Evolutionary conservation across 495 filamentous ascomycete species (phyloP).

Genomic region (Neurospora sp.): DNA sequence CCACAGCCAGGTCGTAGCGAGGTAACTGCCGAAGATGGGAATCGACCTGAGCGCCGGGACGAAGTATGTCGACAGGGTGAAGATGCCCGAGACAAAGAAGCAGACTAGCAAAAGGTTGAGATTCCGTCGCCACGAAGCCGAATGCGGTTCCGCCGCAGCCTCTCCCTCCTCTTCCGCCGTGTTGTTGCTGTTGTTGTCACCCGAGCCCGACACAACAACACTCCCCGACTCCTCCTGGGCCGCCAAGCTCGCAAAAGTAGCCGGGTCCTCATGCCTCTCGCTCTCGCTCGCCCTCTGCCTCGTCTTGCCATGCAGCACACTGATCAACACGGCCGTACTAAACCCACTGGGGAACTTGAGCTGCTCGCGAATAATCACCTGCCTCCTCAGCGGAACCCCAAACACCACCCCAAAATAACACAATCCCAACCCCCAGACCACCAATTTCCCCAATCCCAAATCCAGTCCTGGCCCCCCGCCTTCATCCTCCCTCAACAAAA

Average conservation of each 20-base stretch:
- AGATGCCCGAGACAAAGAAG: slow-evolving; percentile 43
- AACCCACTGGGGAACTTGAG: slow-evolving; percentile 91
- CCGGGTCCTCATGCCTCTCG: slow-evolving; percentile 1
- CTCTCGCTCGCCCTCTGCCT: slow-evolving; percentile 3
- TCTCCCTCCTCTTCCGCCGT: slow-evolving; percentile 16
- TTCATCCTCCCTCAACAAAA: slow-evolving; percentile 63
- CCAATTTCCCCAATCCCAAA: slow-evolving; percentile 62
- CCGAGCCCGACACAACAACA: slow-evolving; percentile 2
- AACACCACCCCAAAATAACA: slow-evolving; percentile 96
- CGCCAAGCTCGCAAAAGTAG: slow-evolving; percentile 19
- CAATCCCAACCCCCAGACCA: slow-evolving; percentile 82
- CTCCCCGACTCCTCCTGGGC: slow-evolving; percentile 1
- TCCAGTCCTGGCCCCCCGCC: slow-evolving; percentile 44
- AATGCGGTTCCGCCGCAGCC: slow-evolving; percentile 4
- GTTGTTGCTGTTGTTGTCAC: neutral
- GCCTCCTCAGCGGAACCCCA: slow-evolving; percentile 62
- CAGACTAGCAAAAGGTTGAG: slow-evolving; percentile 42
- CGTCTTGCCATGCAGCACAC: slow-evolving; percentile 64
- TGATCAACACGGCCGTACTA: slow-evolving; percentile 87
- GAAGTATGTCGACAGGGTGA: slow-evolving; percentile 86
- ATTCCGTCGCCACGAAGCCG: slow-evolving; percentile 40
- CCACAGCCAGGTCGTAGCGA: slow-evolving; percentile 85
- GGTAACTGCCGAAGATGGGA: slow-evolving; percentile 66
- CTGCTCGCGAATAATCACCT: slow-evolving; percentile 88
- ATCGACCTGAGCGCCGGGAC: slow-evolving; percentile 74